Conservation (phyloP, 768 basidiomycete genomes). For the Termitomyces sp. region DNA sequence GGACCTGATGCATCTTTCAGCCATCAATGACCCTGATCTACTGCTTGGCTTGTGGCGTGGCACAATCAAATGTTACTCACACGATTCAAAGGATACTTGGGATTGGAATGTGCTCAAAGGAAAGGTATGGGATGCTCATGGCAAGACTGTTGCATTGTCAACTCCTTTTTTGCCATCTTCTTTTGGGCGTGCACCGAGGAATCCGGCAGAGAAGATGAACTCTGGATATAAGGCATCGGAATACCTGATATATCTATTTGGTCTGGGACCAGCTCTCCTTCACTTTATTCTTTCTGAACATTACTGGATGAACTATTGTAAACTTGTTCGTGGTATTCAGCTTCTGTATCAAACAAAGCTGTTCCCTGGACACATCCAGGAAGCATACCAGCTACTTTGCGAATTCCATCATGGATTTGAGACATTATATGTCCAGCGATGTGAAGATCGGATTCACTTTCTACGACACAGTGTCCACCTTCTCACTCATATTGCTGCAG, state of each 20-base stretch:
- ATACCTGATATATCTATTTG: conserved; percentile 18
- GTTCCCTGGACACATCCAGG: not conserved
- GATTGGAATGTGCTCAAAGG: conserved; percentile 6
- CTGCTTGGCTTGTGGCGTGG: conserved; percentile 31
- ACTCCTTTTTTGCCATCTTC: conserved; percentile 14
- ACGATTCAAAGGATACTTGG: conserved; percentile 3
- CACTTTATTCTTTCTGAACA: conserved; percentile 18
- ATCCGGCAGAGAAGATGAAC: conserved; percentile 28
- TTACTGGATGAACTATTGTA: conserved; percentile 26
- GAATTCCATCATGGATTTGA: conserved; percentile 2
- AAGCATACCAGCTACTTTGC: conserved; percentile 2
- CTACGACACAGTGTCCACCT: conserved; percentile 4
- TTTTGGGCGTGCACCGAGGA: conserved; percentile 26
- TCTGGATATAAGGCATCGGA: conserved; percentile 10
- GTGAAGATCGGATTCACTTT: conserved; percentile 7
- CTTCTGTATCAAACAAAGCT: conserved; percentile 23
- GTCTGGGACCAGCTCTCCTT: conserved; percentile 26
- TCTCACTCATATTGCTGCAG: conserved; percentile 5
- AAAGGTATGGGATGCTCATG: conserved; percentile 12
- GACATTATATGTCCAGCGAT: not conserved
- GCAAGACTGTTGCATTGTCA: conserved; percentile 4
- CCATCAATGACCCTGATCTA: conserved; percentile 34
- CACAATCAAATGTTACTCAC: conserved; percentile 22
- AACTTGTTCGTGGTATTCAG: conserved; percentile 20
- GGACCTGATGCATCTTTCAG: conserved; percentile 41